Conservation (phyloP, 2,329 filamentous ascomycete genomes). For the Calonectria multiphialidica region DNA sequence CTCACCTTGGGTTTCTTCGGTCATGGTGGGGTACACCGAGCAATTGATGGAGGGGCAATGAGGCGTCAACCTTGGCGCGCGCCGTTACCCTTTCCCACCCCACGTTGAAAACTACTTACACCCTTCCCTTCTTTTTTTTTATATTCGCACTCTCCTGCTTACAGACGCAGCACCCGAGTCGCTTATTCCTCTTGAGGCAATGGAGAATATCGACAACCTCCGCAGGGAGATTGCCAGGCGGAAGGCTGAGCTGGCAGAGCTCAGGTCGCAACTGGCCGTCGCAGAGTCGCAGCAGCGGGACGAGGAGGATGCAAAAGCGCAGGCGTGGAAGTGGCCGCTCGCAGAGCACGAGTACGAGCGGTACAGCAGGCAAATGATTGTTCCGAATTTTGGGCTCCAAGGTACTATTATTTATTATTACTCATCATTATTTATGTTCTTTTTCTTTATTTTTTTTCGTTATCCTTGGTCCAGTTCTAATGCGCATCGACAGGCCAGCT, state of each 20-base stretch:
- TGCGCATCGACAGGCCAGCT: slow-evolving; percentile 73
- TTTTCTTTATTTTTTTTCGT: not conserved
- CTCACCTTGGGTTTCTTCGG: slow-evolving; percentile 31
- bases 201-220: slow-evolving; percentile 58
- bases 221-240: slow-evolving; percentile 59
- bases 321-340: slow-evolving; percentile 74
- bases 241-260: slow-evolving; percentile 60
- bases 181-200: slow-evolving; percentile 29
- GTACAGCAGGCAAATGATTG: slow-evolving; percentile 92
- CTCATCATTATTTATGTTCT: not conserved
- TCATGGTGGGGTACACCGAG: slow-evolving; percentile 40
- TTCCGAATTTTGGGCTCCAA: slow-evolving; percentile 82
- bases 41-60: slow-evolving; percentile 37
- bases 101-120: not conserved
- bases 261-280: slow-evolving; percentile 59
- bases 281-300: slow-evolving; percentile 48
- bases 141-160: not conserved
- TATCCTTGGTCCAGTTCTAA: not conserved
- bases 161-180: too few species aligned
- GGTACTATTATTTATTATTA: slow-evolving; percentile 58
- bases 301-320: slow-evolving; percentile 14
- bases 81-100: not conserved
- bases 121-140: not conserved
- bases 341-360: slow-evolving; percentile 80
- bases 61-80: not conserved